Evolutionary conservation across 2,329 filamentous ascomycete genomes (phyloP).

Genomic region (Trichoderma pleuroti): DNA sequence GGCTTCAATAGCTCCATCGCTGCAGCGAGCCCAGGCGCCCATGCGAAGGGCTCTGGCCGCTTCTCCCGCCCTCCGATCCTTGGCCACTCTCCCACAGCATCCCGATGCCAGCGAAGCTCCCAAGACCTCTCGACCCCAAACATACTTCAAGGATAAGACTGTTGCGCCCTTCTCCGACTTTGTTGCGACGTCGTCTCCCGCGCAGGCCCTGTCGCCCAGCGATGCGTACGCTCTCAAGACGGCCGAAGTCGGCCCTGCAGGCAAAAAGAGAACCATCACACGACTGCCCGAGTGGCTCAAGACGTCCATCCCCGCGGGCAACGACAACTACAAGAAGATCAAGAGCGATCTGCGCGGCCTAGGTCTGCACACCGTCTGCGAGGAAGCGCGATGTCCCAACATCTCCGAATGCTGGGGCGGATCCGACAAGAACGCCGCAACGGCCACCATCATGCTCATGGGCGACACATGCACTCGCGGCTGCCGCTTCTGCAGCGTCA

Average conservation of each 20-base stretch:
- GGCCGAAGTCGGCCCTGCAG: conserved; percentile 60
- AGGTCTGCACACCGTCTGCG: conserved; percentile 91
- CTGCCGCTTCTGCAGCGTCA: conserved; percentile 95
- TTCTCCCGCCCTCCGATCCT: conserved; percentile 36
- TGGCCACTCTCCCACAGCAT: conserved; percentile 51
- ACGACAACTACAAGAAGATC: conserved; percentile 85
- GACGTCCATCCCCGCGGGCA: conserved; percentile 83
- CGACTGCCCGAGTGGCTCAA: conserved; percentile 92
- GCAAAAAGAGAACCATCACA: conserved; percentile 61
- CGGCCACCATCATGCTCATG: conserved; percentile 99
- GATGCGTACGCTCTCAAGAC: conserved; percentile 61
- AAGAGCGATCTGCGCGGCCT: conserved; percentile 89
- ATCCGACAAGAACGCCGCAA: conserved; percentile 79
- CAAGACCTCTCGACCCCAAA: conserved; percentile 33
- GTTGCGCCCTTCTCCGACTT: conserved; percentile 59
- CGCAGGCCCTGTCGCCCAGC: conserved; percentile 43
- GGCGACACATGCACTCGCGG: conserved; percentile 96
- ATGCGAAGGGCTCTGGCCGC: conserved; percentile 40
- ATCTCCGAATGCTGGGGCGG: conserved; percentile 98
- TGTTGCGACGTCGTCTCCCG: conserved; percentile 40
- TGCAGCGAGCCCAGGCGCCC: conserved; percentile 42
- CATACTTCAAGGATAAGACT: conserved; percentile 58
- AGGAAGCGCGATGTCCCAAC: conserved; percentile 95
- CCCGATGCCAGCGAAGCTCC: conserved; percentile 26
- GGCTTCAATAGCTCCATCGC: conserved; percentile 40